Conservation (phyloP, 148 eudicot genomes). For the Amaranthus hypochondriacus region DNA sequence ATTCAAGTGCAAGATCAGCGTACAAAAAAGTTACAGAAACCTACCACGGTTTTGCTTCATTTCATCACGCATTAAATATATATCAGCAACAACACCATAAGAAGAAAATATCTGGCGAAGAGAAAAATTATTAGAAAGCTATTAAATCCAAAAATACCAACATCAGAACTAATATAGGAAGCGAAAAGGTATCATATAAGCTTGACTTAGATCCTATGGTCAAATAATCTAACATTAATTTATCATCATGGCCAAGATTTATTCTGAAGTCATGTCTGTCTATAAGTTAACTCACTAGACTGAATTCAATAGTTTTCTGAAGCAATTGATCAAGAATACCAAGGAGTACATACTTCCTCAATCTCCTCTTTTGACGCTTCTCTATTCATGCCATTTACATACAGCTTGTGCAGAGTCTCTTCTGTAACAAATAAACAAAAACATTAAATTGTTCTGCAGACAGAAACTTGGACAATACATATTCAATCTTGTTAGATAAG, state of each 20-base stretch:
- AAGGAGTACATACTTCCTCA: slow-evolving; percentile 59
- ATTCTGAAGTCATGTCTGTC: not conserved
- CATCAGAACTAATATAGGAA: not conserved
- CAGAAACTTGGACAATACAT: not conserved
- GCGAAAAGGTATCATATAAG: not conserved
- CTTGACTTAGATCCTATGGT: not conserved
- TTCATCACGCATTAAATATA: slow-evolving; percentile 68
- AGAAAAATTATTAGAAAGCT: slow-evolving; percentile 4
- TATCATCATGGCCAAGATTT: not conserved
- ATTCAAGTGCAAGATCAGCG: not conserved
- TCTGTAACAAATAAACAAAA: slow-evolving; percentile 6
- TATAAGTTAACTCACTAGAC: not conserved
- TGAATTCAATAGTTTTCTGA: not conserved
- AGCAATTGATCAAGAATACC: slow-evolving; percentile 10
- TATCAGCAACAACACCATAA: slow-evolving; percentile 63
- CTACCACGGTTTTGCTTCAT: slow-evolving; percentile 66
- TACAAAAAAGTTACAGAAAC: slow-evolving; percentile 26
- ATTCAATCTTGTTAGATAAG: not conserved
- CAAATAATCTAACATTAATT: not conserved
- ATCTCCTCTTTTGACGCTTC: slow-evolving; percentile 66
- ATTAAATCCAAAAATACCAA: slow-evolving; percentile 3
- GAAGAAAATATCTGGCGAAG: slow-evolving; percentile 65
- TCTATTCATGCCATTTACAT: slow-evolving; percentile 73
- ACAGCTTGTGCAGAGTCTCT: slow-evolving; percentile 44
- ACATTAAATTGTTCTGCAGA: not conserved